These are phyloP conservation scores for Fusarium hostae DNA, from an alignment of 2,329 filamentous ascomycete genomes.

Conservation along the genomic window DNA sequence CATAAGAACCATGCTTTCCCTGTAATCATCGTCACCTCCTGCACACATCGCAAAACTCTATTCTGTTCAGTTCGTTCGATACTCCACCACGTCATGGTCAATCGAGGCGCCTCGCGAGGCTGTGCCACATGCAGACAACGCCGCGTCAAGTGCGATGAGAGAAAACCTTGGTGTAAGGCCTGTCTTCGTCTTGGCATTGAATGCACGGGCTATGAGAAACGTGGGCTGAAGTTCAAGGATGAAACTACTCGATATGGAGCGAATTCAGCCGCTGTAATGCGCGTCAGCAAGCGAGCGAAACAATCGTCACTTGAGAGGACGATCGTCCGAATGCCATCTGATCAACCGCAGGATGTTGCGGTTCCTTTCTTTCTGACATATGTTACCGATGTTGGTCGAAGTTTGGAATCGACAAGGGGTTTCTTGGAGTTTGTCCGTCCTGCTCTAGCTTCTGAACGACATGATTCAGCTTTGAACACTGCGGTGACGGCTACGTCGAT, in stretches of 20 bases:
- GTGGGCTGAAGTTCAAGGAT: constrained; percentile 12
- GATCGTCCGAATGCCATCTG: neutral
- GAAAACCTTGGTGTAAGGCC: constrained; percentile 11
- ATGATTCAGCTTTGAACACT: constrained; percentile 3
- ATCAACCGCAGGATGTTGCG: constrained; percentile 8
- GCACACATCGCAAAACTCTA: neutral
- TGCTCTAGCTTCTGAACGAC: neutral
- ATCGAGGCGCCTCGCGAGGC: constrained; percentile 19
- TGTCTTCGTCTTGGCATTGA: constrained; percentile 22
- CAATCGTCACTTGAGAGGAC: neutral
- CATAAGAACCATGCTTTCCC: neutral
- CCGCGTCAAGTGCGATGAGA: constrained; percentile 32
- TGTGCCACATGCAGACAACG: constrained; percentile 33
- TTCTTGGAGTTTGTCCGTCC: constrained; percentile 31
- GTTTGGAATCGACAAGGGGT: constrained; percentile 22
- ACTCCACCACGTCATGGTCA: constrained; percentile 20
- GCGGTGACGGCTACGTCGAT: constrained; percentile 10
- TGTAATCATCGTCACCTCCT: neutral
- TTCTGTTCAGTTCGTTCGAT: neutral
- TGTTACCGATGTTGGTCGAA: constrained; percentile 20
- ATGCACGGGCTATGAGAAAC: constrained; percentile 25
- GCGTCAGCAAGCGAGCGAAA: neutral
- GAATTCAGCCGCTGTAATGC: neutral
- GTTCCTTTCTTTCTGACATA: constrained; percentile 29
- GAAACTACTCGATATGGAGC: constrained; percentile 1